Base-by-base conservation (phyloP, 345 rosid species). In the Murraya koenigii region DNA sequence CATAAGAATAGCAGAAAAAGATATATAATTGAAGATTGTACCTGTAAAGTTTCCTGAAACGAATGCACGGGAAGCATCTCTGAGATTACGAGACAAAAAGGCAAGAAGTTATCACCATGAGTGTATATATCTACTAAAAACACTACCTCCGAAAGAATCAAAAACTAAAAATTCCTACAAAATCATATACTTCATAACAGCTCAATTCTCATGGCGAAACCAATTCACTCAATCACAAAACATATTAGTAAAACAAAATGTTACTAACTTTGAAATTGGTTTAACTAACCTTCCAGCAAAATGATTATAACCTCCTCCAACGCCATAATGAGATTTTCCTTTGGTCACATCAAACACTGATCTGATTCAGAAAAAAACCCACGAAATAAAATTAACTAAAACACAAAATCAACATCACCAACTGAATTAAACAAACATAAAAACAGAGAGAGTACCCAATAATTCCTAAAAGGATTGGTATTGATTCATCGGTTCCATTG, bases 31-130 rank as follows among this genome's bases (percentile, higher is more conserved):
- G 39, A 61, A 7, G 69, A 14, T 11, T 38, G 71, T 88, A 95
- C 99, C 98, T 85, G 98, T 89, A 75, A 95, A 95, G 79, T 95
- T 95, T 69, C 98, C 98, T n/a, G 98, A 94, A 81, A 96, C 90
- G 81, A 94, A 94, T 63, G 97, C 97, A 65, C 95, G 97, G 69
- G 97, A 92, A 84, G 99, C 98, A 52, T 96, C 97, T 86, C 97
- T 92, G 85, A 66, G 61, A 75, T 35, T 35, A 81, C 64, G 71
- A 77, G 69, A 61, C 80, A 85, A 25, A 72, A 44, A 78, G 32
- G 15, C 66, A 73, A 75, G 73, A 6, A 74, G 59, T 22, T 65
- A 80, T 83, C 74, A 84, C 81, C 69, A 30, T 62, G 25, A 9
- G 59, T 62, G 30, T 41, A n/a, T 28, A 32, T 11, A 25, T 15